These are phyloP conservation scores for Fusarium euwallaceae DNA, from an alignment of 2,329 filamentous ascomycete genomes.

Conservation along the genomic window DNA sequence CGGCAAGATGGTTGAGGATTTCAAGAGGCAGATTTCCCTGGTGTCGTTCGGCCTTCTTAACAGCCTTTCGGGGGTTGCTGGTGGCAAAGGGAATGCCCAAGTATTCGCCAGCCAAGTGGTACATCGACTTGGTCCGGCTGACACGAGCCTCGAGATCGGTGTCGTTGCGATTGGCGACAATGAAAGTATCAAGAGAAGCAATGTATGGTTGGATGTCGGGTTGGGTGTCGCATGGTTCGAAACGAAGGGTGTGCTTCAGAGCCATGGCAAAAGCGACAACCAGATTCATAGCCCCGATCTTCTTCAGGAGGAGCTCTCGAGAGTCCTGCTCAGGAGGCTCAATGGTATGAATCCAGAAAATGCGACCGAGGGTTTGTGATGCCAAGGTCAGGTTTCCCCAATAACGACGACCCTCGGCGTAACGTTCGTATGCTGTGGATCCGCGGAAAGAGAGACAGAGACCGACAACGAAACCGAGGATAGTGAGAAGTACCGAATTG, in stretches of 20 bases:
- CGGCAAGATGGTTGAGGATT: slow-evolving; percentile 78
- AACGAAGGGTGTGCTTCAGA: slow-evolving; percentile 85
- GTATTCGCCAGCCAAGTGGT: slow-evolving; percentile 77
- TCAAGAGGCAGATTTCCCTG: slow-evolving; percentile 86
- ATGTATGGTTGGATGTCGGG: slow-evolving; percentile 78
- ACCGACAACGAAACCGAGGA: slow-evolving; percentile 86
- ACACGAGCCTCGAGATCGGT: slow-evolving; percentile 50
- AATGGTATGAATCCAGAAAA: slow-evolving; percentile 86
- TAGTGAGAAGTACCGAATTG: slow-evolving; percentile 71
- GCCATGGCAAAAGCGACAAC: slow-evolving; percentile 81
- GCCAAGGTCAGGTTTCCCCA: slow-evolving; percentile 73
- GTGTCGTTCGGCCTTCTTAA: slow-evolving; percentile 79
- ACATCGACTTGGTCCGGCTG: slow-evolving; percentile 61
- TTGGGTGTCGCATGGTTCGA: slow-evolving; percentile 84
- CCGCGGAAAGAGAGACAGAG: slow-evolving; percentile 81
- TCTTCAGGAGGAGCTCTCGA: slow-evolving; percentile 78
- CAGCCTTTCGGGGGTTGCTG: slow-evolving; percentile 81
- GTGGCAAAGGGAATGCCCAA: slow-evolving; percentile 82
- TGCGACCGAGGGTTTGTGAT: slow-evolving; percentile 76
- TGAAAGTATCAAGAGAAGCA: slow-evolving; percentile 80
- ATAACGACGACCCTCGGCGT: slow-evolving; percentile 72
- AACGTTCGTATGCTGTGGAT: slow-evolving; percentile 82
- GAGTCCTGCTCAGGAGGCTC: slow-evolving; percentile 62
- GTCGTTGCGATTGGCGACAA: slow-evolving; percentile 61
- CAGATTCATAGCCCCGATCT: slow-evolving; percentile 81